Percentiles rank a stretch among this genome's conserved stretches.
These are phyloP conservation scores for Nothophoma quercina DNA, from an alignment of 2,329 filamentous ascomycete genomes.

Conservation along the genomic window DNA sequence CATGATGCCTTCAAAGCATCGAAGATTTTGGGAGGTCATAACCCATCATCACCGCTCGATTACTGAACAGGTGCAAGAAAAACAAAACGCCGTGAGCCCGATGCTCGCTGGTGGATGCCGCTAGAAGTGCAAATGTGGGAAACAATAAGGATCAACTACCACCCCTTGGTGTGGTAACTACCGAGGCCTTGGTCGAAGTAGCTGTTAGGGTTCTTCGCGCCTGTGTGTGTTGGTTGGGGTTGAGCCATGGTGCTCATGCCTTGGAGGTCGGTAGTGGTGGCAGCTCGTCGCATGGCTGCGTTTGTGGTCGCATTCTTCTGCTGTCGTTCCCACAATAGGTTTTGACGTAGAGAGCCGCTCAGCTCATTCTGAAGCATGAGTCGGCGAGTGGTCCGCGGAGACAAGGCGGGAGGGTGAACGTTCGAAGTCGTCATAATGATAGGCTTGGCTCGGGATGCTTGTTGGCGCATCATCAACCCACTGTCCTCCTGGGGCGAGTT, in stretches of 20 bases:
- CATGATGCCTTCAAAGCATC: conserved; percentile 44
- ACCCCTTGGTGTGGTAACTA: conserved; percentile 86
- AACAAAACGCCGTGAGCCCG: conserved; percentile 42
- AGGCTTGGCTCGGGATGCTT: conserved; percentile 76
- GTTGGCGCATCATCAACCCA: conserved; percentile 65
- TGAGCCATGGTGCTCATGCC: conserved; percentile 81
- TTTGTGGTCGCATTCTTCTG: conserved; percentile 91
- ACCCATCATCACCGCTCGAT: conserved; percentile 36
- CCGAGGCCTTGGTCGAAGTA: conserved; percentile 81
- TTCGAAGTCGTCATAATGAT: conserved; percentile 78
- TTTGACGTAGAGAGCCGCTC: conserved; percentile 88
- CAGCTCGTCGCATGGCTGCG: conserved; percentile 68
- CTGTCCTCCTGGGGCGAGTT: conserved; percentile 62
- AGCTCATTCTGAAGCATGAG: conserved; percentile 97
- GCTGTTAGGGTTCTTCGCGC: conserved; percentile 68
- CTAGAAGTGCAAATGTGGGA: conserved; percentile 44
- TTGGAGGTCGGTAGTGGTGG: conserved; percentile 79
- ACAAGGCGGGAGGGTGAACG: conserved; percentile 77
- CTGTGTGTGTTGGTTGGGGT: conserved; percentile 53
- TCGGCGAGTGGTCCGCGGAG: conserved; percentile 86
- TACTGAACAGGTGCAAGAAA: conserved; percentile 21
- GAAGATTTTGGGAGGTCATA: conserved; percentile 43
- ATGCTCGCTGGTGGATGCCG: conserved; percentile 47
- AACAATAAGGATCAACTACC: conserved; percentile 61
- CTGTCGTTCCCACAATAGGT: conserved; percentile 93